Evolutionary conservation across 495 filamentous ascomycete species (phyloP), one percentile per base, ranked within the genome.

Genomic region (Penicillium paradoxum): DNA sequence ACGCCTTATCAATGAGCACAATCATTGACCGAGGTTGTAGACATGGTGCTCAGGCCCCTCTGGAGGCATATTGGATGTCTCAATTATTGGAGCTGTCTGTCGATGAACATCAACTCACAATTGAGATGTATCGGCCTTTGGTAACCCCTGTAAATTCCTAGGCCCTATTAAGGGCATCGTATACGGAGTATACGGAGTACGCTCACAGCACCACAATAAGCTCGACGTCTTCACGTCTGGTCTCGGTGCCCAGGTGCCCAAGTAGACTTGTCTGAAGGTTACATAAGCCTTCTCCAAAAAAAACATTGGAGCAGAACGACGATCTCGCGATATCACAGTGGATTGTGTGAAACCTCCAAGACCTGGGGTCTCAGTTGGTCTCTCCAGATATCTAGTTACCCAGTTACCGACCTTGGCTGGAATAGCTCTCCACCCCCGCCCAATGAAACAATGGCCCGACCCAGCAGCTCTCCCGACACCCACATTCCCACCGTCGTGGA

Each of bases 401-500:
- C n/a, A n/a, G n/a, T n/a, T n/a, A n/a, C n/a, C n/a, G n/a, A 8
- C 36, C 17, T n/a, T 34, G 45, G 36, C 24, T 29, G 30, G 15
- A 13, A 36, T 10, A 42, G n/a, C 15, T 22, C 24, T 14, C 6
- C 46, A 21, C 15, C 29, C 48, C n/a, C 24, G 19, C 36, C 54
- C 54, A 66, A 60, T 61, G 49, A 61, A 38, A 58, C 40, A 49
- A 66, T 66, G 63, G 40, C 53, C 40, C 55, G 18, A 45, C 53
- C 63, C 34, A 50, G 27, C 55, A 52, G 32, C 55, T 50, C 60
- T 18, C 25, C 39, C 32, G 42, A 40, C 39, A 45, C 55, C 59
- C 57, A 72, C 70, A 76, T 76, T 69, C 73, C 73, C 51, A 47
- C 60, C 44, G 68, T 68, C 40, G 66, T 65, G 44, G 68, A 62